Conservation (phyloP, 495 filamentous ascomycete genomes). For the Penicillium angulare region DNA sequence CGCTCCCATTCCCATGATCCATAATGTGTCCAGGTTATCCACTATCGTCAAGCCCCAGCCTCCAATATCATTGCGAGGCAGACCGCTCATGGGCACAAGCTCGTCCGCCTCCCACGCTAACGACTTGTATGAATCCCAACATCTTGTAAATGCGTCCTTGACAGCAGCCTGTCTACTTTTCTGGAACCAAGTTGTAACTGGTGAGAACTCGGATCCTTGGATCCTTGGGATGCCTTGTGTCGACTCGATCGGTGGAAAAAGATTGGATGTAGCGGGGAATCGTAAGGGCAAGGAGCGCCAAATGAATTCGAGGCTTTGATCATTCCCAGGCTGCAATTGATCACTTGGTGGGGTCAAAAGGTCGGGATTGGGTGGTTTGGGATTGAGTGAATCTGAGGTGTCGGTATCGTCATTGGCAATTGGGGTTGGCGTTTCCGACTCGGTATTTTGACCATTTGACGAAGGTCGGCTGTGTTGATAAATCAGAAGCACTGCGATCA, state of each 20-base stretch:
- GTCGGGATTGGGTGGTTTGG: not conserved
- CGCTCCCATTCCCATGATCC: constrained; percentile 78
- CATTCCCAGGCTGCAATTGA: not conserved
- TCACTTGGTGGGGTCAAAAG: not conserved
- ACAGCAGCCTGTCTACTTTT: constrained; percentile 43
- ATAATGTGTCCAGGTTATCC: constrained; percentile 82
- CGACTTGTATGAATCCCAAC: constrained; percentile 63
- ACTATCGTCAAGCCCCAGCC: constrained; percentile 83
- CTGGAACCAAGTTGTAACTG: constrained; percentile 1
- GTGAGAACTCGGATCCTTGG: constrained; percentile 5
- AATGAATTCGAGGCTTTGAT: not conserved
- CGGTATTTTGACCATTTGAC: not conserved
- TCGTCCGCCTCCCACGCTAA: constrained; percentile 71
- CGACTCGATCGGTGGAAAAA: constrained; percentile 1
- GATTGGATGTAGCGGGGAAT: constrained; percentile 2
- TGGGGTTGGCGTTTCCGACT: not conserved
- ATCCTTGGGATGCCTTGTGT: constrained; percentile 1
- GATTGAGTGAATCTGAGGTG: not conserved
- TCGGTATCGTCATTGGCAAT: not conserved
- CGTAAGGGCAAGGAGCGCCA: constrained; percentile 16
- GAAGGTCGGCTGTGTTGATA: constrained; percentile 3
- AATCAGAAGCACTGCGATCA: constrained; percentile 6
- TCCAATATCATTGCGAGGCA: constrained; percentile 64
- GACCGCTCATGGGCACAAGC: constrained; percentile 56
- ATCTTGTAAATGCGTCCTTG: constrained; percentile 56